phyloP scores from a whole-genome alignment of 192 early-diverging fungal genomes.

The Backusella psychrophila region DNA sequence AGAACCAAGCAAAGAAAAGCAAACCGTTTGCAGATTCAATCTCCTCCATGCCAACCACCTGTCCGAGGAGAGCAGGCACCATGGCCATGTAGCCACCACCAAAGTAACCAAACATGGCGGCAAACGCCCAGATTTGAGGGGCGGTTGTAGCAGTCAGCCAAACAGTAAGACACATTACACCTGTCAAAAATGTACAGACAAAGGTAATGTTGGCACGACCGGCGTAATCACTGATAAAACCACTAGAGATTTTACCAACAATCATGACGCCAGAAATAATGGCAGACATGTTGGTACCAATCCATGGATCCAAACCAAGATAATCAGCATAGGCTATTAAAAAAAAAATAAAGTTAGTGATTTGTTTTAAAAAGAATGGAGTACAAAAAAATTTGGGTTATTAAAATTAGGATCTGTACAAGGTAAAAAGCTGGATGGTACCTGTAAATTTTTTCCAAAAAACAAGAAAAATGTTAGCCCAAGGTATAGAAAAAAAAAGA shows the following conservation, averaged over 20 bases:
- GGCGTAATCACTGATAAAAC: constrained; percentile 33
- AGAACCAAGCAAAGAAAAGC: constrained; percentile 41
- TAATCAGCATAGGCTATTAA: constrained; percentile 19
- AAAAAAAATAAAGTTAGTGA: neutral
- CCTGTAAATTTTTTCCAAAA: neutral
- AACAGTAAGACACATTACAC: constrained; percentile 42
- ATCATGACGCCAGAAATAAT: constrained; percentile 27
- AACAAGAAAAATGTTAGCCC: too few relatives aligned
- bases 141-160: constrained; percentile 43
- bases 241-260: constrained; percentile 25
- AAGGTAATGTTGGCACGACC: constrained; percentile 44
- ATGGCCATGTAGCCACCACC: constrained; percentile 45
- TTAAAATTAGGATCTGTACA: neutral
- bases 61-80: constrained; percentile 34
- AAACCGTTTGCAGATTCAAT: constrained; percentile 37
- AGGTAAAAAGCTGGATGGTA: constrained; percentile 23
- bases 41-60: constrained; percentile 39
- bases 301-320: constrained; percentile 8
- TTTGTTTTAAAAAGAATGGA: neutral
- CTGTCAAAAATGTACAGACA: constrained; percentile 39
- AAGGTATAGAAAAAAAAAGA: too few relatives aligned
- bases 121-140: constrained; percentile 36
- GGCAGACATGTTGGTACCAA: constrained; percentile 14
- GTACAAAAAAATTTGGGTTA: neutral
- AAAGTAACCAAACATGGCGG: constrained; percentile 44